Base-by-base conservation (phyloP, 352 stramenopile genomes). In the Halophytophthora batemanensis region DNA sequence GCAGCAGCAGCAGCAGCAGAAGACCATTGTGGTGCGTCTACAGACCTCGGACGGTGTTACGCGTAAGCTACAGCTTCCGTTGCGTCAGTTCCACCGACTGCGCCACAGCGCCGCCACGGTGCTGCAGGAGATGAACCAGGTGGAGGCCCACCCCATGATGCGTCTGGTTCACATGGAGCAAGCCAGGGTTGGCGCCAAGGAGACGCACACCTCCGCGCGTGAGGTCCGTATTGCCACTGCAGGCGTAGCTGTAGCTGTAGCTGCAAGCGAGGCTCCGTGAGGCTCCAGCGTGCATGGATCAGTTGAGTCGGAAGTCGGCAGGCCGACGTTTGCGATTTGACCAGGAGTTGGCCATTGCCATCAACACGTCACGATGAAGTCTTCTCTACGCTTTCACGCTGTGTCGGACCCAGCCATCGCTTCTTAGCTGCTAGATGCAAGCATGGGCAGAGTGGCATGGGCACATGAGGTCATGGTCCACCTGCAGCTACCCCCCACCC, bases 141-240 rank as follows among this genome's bases (percentile, higher is more conserved):
- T 86, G 8, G 77, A 90, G 50, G 45, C 51, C 8, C 82, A 90
- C 64, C 82, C 82, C 33, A 89, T 93, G 59, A 87, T 90, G 79
- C 74, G 77, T 0, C 64, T 93, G 13, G 69, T 65, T 2, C 59
- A 78, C 39, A 71, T 76, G 43, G 61, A 86, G 40, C 62, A 71
- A 35, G 61, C 28, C 25, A 57, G 34, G 13, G 29, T 18, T 39
- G 18, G 7, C 45, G 43, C 22, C 21, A 12, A 31, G 25, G 25
- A 31, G 25, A 4, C 8, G 8, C 25, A 8, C 25, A 31, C 4
- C 25, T 42, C 31, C 14, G 13, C 25, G 25, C 25, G 25, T 8
- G 8, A 8, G 8, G 25, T 10, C 4, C 25, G 25, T 8, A 8
- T 31, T 31, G 4, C 25, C 25, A 31, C 25, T 31, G 25, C 4